Percentiles rank a stretch among this genome's conserved stretches.
Conservation (phyloP, 108 stramenopile genomes). For the Aureococcus anophagefferens region DNA sequence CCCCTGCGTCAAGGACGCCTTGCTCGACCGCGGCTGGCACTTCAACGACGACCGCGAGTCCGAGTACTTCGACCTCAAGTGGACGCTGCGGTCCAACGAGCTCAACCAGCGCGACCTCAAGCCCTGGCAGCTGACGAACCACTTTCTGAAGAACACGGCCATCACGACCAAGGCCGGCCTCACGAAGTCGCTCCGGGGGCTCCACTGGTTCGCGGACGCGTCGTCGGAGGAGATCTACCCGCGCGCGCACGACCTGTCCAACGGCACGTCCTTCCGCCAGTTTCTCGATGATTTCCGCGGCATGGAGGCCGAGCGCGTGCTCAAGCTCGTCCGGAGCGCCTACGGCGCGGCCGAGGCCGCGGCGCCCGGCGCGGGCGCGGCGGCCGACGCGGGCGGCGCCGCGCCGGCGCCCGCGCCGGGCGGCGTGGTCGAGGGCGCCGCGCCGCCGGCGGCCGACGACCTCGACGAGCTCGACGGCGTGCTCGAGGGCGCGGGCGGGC, state of each 20-base stretch:
- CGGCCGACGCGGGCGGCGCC: neutral
- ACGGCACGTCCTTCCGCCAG: constrained; percentile 12
- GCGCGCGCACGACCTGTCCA: constrained; percentile 40
- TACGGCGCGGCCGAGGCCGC: neutral
- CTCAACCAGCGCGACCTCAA: constrained; percentile 22
- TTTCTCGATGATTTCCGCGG: constrained; percentile 45
- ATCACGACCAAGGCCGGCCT: constrained; percentile 49
- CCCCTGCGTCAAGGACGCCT: constrained; percentile 47
- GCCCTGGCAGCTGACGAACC: constrained; percentile 45
- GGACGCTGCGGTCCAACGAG: constrained; percentile 36
- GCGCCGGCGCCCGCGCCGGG: neutral
- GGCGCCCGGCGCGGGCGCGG: neutral
- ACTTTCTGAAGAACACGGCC: constrained; percentile 41
- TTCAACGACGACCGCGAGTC: constrained; percentile 42
- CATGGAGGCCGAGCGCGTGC: constrained; percentile 24
- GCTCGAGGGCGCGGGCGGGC: constrained; percentile 1
- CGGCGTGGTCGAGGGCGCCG: neutral
- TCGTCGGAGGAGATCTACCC: constrained; percentile 33
- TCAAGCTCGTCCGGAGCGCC: constrained; percentile 25
- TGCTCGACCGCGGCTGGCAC: constrained; percentile 44
- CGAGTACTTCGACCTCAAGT: constrained; percentile 48
- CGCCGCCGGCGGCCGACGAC: neutral
- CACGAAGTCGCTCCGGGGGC: constrained; percentile 21
- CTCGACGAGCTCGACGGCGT: no score
- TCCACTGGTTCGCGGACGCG: constrained; percentile 35